Evolutionary conservation across 176 grass and related monocot species (phyloP), one percentile per base, ranked within the genome.

Genomic region (Saccharum officinarum): DNA sequence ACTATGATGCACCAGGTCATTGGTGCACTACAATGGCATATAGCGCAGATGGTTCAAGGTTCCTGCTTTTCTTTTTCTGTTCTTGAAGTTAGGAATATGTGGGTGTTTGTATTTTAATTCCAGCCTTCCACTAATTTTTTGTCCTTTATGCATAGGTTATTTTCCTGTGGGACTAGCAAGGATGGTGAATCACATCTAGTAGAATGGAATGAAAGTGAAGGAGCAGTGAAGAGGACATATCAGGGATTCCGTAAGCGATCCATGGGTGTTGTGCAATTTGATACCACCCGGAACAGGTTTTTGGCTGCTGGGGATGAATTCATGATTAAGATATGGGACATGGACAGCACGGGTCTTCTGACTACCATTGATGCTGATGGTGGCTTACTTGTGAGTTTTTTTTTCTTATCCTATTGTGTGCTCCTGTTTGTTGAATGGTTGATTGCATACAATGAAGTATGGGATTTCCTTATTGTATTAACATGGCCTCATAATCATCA

Each of bases 21-120:
- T 99, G 97, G 97, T 99, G 97, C 73, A 99, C 97, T n/a, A 99
- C 97, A 81, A 99, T 99, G 97, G 94, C 97, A 77, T 99, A 99
- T 82, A 99, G 97, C 25, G 94, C 94, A 11, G 97, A 99, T 89
- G 97, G 97, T 84, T 87, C 94, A 82, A 99, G 97, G 97, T 96
- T 76, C 57, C 37, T 86, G 45, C 83, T 83, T 50, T 83, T 26
- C 73, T 31, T 76, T 67, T 41, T 26, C 31, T 76, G 38, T 82
- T 74, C 76, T 62, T 68, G 70, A 15, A 65, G 4, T 69, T 78
- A 57, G 59, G 61, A 88, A 22, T 84, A 46, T 82, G 37, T 75
- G 55, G 25, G 26, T 40, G 23, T 79, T 55, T 85, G 7, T 77
- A 65, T 82, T 52, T 79, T 76, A 9, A 65, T 82, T 80, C 28